phyloP scores from a whole-genome alignment of 768 basidiomycete genomes.

The Suillus cothurnatus region DNA sequence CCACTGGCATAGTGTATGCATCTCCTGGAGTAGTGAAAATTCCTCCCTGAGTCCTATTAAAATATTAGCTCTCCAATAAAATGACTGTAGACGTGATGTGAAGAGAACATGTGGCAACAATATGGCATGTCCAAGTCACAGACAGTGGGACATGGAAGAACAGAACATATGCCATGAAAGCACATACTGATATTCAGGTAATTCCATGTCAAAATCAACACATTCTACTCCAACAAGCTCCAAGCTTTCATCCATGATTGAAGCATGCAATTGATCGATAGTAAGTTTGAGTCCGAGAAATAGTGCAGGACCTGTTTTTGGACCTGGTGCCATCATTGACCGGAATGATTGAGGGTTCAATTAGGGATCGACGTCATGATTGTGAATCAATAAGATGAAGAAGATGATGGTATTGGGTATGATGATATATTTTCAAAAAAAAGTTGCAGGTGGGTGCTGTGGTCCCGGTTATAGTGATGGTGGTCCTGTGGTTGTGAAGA shows the following conservation, averaged over 20 bases:
- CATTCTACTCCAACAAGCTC: too few species aligned
- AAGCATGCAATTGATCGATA: too few species aligned
- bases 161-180: constrained; percentile 1
- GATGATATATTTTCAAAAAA: background rate
- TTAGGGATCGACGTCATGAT: too few species aligned
- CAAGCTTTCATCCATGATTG: too few species aligned
- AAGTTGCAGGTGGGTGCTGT: constrained; percentile 8
- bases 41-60: constrained; percentile 75
- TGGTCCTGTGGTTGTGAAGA: constrained; percentile 31
- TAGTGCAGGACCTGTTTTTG: too few species aligned
- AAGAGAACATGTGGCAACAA: constrained; percentile 14
- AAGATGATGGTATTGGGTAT: too few species aligned
- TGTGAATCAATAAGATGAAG: too few species aligned
- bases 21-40: too few species aligned
- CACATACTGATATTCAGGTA: constrained; percentile 81
- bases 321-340: too few species aligned
- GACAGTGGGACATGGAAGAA: constrained; percentile 8
- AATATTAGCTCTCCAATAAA: constrained; percentile 19
- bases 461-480: constrained; percentile 10
- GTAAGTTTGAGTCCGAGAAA: too few species aligned
- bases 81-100: constrained; percentile 5
- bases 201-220: constrained; percentile 83
- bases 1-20: too few species aligned
- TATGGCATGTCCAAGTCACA: constrained; percentile 5
- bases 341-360: too few species aligned